Evolutionary conservation across 495 filamentous ascomycete genomes (phyloP), one percentile per base, ranked within the genome.

Genomic region (Niebla homalea): DNA sequence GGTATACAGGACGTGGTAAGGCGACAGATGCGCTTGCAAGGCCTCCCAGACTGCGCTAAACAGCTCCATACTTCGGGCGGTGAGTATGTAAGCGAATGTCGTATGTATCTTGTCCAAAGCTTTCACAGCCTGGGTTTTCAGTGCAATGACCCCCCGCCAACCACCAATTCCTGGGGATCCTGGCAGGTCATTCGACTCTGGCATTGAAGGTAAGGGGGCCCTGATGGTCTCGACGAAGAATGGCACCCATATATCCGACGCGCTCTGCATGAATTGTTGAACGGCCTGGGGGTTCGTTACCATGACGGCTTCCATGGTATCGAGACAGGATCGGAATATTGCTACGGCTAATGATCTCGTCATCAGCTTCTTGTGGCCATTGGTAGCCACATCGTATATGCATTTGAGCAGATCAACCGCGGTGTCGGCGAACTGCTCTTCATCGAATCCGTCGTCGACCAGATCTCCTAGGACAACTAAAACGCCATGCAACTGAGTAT

Each of bases 281-380:
- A 98, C 87, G 25, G 83, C 84, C 37, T 68, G 74, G 60, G 85
- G 84, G 64, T 96, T 85, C 51, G 89, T 85, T 52, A 94, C 89
- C 68, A 93, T 81, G 50, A 97, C 84, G 73, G 94, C 89, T 64
- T 96, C 89, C 70, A 98, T 76, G 46, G 87, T 88, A 64, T 97
- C 88, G 61, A 97, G 90, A 64, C 85, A 94, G 21, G 80, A 79
- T 19, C 85, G 77, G 71, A 97, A 96, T 36, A 95, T 85, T 19
- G 82, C 80, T 11, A 95, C 79, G 16, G 93, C 85, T 57, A 97
- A 67, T 36, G 86, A 85, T 23, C 92, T 78, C 43, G 94, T 69
- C 21, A 76, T 79, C 15, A 81, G 72, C 53, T 84, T 88, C 59
- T 85, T 82, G 29, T 69, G 67, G 26, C 83, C 77, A 56, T 86